A percentile compares a stretch with the other conserved stretches of the same genome.
Evolutionary conservation across 2,329 filamentous ascomycete genomes (phyloP).

Genomic region (Escovopsis sp.): DNA sequence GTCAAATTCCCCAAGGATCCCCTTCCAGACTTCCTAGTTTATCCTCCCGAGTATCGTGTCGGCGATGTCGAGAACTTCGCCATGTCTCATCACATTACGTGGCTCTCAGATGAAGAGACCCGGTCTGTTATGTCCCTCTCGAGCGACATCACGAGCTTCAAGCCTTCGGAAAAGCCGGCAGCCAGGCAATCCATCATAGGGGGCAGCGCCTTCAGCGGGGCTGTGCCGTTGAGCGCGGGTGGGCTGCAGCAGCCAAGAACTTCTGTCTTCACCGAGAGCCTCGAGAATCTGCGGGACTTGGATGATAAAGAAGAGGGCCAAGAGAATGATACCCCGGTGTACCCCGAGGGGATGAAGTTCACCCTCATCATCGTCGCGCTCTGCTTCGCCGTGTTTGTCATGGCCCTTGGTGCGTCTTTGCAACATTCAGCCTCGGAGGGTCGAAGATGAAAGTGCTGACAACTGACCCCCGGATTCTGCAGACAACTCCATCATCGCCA

Average conservation of each 20-base stretch:
- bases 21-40: not conserved
- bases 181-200: not conserved
- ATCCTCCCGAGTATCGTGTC: not conserved
- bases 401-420: slow-evolving; percentile 20
- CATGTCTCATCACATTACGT: not conserved
- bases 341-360: slow-evolving; percentile 16
- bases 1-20: not conserved
- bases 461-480: not conserved
- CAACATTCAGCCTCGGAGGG: too few species aligned
- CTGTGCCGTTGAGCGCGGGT: not conserved
- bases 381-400: slow-evolving; percentile 25
- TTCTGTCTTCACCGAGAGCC: slow-evolving; percentile 10
- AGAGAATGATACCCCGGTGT: slow-evolving; percentile 4
- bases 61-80: not conserved
- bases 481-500: slow-evolving; percentile 32
- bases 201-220: not conserved
- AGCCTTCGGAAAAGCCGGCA: not conserved
- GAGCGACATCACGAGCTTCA: not conserved
- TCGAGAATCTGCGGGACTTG: slow-evolving; percentile 13
- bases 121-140: not conserved
- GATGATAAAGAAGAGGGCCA: not conserved
- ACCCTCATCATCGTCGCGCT: slow-evolving; percentile 22
- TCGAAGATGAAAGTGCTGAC: not conserved
- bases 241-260: slow-evolving; percentile 5
- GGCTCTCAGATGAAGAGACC: not conserved